Percentiles rank a stretch among this genome's conserved stretches.
Conservation (phyloP, 306 rosid species). For the Biancaea sappan region DNA sequence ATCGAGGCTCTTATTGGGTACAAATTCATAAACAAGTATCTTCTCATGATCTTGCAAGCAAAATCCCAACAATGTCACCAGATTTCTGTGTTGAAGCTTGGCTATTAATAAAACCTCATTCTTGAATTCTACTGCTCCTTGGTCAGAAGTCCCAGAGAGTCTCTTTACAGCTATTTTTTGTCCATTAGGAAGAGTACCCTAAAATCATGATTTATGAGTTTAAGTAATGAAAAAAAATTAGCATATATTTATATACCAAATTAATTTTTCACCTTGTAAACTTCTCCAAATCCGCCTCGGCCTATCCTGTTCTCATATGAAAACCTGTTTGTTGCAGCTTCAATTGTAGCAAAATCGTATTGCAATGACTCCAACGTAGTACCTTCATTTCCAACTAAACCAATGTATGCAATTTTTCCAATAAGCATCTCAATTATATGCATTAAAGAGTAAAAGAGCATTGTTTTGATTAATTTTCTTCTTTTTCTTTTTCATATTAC, state of each 20-base stretch:
- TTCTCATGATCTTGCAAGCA: background rate
- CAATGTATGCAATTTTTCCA: background rate
- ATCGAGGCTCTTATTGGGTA: background rate
- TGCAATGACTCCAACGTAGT: background rate
- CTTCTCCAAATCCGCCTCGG: background rate
- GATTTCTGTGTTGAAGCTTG: conserved; percentile 24
- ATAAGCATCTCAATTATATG: background rate
- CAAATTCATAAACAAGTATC: conserved; percentile 24
- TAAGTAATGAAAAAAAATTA: background rate
- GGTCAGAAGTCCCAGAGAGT: background rate
- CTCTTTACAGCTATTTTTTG: background rate
- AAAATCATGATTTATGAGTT: background rate
- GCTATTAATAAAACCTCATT: background rate
- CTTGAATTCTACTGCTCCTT: conserved; percentile 5
- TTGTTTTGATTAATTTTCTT: background rate
- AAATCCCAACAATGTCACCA: background rate
- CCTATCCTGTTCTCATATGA: background rate
- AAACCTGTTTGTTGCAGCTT: background rate
- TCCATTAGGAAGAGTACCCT: conserved; percentile 16
- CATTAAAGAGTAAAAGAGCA: background rate
- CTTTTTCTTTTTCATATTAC: background rate
- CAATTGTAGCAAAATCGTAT: background rate
- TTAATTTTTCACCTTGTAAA: conserved; percentile 8
- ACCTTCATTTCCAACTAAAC: background rate
- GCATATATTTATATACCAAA: background rate